Evolutionary conservation across 345 rosid species (phyloP).

Genomic region (Hypericum androsaemum): DNA sequence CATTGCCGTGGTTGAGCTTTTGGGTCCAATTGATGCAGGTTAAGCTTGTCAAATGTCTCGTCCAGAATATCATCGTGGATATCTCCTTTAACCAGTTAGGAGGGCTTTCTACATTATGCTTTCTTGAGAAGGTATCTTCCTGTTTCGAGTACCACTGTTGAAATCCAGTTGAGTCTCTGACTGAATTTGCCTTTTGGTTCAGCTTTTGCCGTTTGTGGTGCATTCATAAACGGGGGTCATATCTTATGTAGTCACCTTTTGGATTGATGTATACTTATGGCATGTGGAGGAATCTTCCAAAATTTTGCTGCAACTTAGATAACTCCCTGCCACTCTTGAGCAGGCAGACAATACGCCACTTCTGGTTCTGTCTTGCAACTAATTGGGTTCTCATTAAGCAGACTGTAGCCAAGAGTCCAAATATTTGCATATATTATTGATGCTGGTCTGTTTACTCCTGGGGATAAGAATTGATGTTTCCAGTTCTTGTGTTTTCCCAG

Average conservation of each 20-base stretch:
- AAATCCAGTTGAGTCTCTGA: neutral
- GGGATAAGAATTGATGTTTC: neutral
- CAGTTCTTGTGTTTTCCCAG: slow-evolving; percentile 26
- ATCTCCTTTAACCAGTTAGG: slow-evolving; percentile 76
- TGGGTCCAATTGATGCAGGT: slow-evolving; percentile 40
- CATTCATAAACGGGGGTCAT: no score
- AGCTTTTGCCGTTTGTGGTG: neutral
- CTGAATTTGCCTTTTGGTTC: slow-evolving; percentile 1
- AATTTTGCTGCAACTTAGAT: no score
- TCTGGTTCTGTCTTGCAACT: no score
- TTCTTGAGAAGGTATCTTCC: slow-evolving; percentile 56
- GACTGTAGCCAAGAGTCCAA: no score
- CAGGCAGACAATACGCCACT: no score
- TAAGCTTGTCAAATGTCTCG: slow-evolving; percentile 61
- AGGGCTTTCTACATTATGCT: slow-evolving; percentile 65
- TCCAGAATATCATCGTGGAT: slow-evolving; percentile 56
- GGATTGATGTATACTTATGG: no score
- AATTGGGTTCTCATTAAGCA: no score
- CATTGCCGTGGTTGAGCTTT: slow-evolving; percentile 1
- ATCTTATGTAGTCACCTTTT: no score
- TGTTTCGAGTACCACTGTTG: neutral
- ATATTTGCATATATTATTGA: neutral
- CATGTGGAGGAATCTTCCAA: no score
- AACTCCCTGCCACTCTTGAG: no score
- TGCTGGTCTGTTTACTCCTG: neutral